A percentile compares a stretch with the other conserved stretches of the same genome.
Conservation (phyloP, 169 alveolate genomes). For the Cystoisospora suis region DNA sequence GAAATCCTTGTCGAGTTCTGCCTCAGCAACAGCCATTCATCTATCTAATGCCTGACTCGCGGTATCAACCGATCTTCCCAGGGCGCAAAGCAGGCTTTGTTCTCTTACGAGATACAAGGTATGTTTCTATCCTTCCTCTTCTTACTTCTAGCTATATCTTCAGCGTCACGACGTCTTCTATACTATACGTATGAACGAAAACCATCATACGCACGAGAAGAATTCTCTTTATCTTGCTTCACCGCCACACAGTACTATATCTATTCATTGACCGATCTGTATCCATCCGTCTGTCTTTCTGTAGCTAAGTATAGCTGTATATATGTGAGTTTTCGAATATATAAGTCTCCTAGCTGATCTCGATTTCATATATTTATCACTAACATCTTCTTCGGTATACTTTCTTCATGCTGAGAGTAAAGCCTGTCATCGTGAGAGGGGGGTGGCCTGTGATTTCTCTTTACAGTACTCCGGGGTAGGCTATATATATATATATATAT, state of each 20-base stretch:
- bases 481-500: background rate
- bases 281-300: background rate
- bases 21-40: slow-evolving; percentile 39
- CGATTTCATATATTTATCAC: background rate
- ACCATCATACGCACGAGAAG: background rate
- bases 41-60: background rate
- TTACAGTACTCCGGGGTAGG: background rate
- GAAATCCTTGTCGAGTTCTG: slow-evolving; percentile 50
- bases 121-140: background rate
- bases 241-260: background rate
- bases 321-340: background rate
- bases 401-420: too few species aligned
- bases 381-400: too few species aligned
- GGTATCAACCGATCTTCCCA: slow-evolving; percentile 34
- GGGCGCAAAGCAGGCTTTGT: slow-evolving; percentile 37
- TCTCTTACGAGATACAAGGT: slow-evolving; percentile 15
- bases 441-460: background rate
- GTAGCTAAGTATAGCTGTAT: background rate
- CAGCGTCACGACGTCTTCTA: background rate
- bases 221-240: background rate
- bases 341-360: background rate
- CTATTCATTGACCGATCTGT: background rate
- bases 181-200: background rate
- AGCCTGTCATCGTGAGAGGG: too few species aligned
- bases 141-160: background rate